Conservation (phyloP, 2,329 filamentous ascomycete genomes). For the Cercospora sp. region DNA sequence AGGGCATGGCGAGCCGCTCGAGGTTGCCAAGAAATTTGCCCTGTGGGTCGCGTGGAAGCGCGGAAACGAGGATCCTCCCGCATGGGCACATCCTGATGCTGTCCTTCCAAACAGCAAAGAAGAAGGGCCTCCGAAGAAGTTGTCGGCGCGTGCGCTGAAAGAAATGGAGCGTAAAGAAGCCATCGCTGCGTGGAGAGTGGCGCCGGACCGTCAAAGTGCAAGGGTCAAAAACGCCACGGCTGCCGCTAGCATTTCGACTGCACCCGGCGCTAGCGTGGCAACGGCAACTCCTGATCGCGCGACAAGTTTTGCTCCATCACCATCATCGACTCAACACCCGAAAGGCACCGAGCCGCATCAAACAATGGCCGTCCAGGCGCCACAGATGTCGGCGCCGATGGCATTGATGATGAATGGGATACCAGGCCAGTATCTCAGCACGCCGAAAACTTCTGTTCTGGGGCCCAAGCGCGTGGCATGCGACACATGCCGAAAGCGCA, state of each 20-base stretch:
- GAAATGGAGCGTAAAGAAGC: conserved; percentile 56
- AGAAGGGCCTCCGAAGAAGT: conserved; percentile 53
- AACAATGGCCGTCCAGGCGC: conserved; percentile 23
- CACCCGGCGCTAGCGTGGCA: conserved; percentile 22
- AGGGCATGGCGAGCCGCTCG: conserved; percentile 60
- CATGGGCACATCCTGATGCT: conserved; percentile 62
- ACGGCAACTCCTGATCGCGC: conserved; percentile 28
- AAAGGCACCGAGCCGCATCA: conserved; percentile 32
- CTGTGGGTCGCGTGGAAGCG: conserved; percentile 69
- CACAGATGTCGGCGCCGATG: conserved; percentile 26
- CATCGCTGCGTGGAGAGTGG: conserved; percentile 46
- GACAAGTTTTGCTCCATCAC: conserved; percentile 29
- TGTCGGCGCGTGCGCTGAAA: conserved; percentile 56
- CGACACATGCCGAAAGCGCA: conserved; percentile 61
- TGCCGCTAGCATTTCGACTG: conserved; percentile 21
- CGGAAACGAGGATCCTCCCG: conserved; percentile 61
- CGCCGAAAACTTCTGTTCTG: conserved; percentile 58
- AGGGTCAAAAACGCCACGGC: conserved; percentile 37
- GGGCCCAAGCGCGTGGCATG: conserved; percentile 63
- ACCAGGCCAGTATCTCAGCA: conserved; percentile 44
- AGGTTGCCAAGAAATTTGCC: conserved; percentile 60
- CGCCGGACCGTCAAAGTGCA: conserved; percentile 48
- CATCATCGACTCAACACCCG: conserved; percentile 21
- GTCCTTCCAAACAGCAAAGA: conserved; percentile 54
- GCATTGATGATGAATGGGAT: conserved; percentile 33